A percentile compares a stretch with the other conserved stretches of the same genome.
These are phyloP conservation scores for Phyllostachys edulis DNA, from an alignment of 176 grass and related monocot species.

Conservation along the genomic window DNA sequence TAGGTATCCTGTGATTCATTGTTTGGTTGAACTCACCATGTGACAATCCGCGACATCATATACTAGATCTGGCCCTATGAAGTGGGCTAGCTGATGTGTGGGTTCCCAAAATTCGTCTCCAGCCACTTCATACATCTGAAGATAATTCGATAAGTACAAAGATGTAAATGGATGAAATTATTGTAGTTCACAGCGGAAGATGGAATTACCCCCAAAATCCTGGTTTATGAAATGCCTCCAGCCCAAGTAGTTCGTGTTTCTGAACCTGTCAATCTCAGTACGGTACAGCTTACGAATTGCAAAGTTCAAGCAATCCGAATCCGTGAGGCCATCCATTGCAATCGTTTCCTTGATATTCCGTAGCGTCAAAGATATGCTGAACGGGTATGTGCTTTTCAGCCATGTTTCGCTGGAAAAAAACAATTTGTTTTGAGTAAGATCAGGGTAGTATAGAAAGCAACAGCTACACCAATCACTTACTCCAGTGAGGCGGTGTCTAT, in stretches of 20 bases:
- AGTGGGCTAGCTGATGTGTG: background rate
- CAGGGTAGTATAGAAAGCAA: too few relatives aligned
- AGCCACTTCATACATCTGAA: background rate
- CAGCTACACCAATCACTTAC: too few relatives aligned
- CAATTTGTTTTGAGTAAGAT: too few relatives aligned
- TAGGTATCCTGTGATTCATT: too few relatives aligned
- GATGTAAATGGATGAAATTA: too few relatives aligned
- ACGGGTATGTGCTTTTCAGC: too few relatives aligned
- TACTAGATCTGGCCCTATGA: background rate
- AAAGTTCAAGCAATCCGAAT: background rate
- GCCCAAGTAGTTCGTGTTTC: background rate
- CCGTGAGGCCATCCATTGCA: background rate
- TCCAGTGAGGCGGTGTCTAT: too few relatives aligned
- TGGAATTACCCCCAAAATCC: background rate
- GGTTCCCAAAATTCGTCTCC: background rate
- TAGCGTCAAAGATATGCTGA: too few relatives aligned
- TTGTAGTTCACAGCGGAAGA: fast-evolving
- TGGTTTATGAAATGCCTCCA: constrained; percentile 5
- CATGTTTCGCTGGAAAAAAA: too few relatives aligned
- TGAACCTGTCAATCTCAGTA: background rate
- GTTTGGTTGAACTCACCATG: too few relatives aligned
- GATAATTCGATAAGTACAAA: fast-evolving
- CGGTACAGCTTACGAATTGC: background rate
- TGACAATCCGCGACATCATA: background rate
- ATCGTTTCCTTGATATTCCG: background rate